These are phyloP conservation scores for Polyplosphaeria fusca DNA, from an alignment of 495 filamentous ascomycete genomes.

Conservation along the genomic window DNA sequence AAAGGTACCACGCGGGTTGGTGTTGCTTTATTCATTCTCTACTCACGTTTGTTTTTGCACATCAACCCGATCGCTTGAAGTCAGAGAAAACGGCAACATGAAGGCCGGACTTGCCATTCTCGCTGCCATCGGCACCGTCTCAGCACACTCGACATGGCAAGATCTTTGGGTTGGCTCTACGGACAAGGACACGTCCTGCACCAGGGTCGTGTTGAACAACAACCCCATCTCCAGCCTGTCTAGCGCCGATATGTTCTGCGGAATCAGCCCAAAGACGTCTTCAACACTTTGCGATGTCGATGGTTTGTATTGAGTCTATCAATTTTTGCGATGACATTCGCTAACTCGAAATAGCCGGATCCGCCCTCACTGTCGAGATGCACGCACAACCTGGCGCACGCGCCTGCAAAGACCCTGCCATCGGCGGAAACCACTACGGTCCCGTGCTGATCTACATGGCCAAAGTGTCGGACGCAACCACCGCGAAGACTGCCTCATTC, in stretches of 20 bases:
- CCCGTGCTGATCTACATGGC: constrained; percentile 55
- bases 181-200: constrained; percentile 22
- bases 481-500: constrained; percentile 39
- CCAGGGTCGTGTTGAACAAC: constrained; percentile 27
- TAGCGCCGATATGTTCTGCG: constrained; percentile 29
- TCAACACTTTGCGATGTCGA: constrained; percentile 24
- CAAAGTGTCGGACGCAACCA: constrained; percentile 50
- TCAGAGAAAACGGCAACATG: constrained; percentile 18
- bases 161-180: constrained; percentile 30
- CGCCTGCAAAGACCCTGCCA: constrained; percentile 46
- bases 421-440: constrained; percentile 53
- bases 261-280: not conserved
- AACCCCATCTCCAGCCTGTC: constrained; percentile 22
- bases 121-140: constrained; percentile 20
- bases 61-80: not conserved
- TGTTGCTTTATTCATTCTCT: not conserved
- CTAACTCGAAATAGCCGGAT: constrained; percentile 40
- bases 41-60: not conserved
- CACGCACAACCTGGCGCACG: constrained; percentile 51
- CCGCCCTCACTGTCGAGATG: constrained; percentile 50
- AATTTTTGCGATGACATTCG: too few relatives aligned
- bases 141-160: constrained; percentile 35
- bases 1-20: not conserved
- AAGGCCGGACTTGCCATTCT: constrained; percentile 23
- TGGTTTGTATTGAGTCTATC: constrained; percentile 10